These are phyloP conservation scores for Suillus subalutaceus DNA, from an alignment of 768 basidiomycete genomes.

Conservation along the genomic window DNA sequence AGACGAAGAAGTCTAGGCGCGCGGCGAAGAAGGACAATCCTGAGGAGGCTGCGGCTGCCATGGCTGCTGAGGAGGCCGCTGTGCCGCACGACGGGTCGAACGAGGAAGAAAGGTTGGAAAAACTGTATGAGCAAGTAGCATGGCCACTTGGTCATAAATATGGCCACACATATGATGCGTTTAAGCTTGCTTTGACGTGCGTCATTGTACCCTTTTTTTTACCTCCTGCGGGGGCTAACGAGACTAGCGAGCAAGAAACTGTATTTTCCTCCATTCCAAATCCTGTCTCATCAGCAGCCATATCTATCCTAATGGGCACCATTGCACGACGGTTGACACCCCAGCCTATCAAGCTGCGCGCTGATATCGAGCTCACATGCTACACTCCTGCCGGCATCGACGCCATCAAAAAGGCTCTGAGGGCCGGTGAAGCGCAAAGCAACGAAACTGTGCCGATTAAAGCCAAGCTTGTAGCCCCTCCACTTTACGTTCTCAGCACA, in stretches of 20 bases:
- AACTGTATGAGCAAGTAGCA: constrained; percentile 85
- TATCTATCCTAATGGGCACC: constrained; percentile 69
- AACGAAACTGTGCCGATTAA: constrained; percentile 94
- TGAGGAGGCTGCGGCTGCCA: constrained; percentile 46
- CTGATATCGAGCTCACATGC: constrained; percentile 96
- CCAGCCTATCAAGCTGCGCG: constrained; percentile 97
- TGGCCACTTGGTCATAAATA: constrained; percentile 95
- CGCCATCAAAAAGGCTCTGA: constrained; percentile 91
- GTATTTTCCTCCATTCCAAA: constrained; percentile 76
- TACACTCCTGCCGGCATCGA: constrained; percentile 96
- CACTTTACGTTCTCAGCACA: constrained; percentile 92
- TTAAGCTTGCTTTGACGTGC: constrained; percentile 94
- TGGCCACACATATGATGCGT: constrained; percentile 96
- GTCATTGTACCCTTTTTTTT: constrained; percentile 26
- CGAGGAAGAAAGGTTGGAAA: constrained; percentile 82
- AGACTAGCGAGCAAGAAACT: constrained; percentile 64
- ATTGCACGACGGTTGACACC: constrained; percentile 96
- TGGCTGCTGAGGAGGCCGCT: constrained; percentile 43
- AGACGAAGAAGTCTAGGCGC: constrained; percentile 50
- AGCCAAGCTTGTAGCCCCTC: constrained; percentile 95
- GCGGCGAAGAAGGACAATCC: constrained; percentile 46
- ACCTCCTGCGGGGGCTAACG: background rate
- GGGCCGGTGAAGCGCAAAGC: constrained; percentile 86
- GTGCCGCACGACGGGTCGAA: constrained; percentile 39
- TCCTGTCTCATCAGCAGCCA: constrained; percentile 58